Conservation (phyloP, 768 basidiomycete genomes). For the Tylopilus rubrobrunneus region DNA sequence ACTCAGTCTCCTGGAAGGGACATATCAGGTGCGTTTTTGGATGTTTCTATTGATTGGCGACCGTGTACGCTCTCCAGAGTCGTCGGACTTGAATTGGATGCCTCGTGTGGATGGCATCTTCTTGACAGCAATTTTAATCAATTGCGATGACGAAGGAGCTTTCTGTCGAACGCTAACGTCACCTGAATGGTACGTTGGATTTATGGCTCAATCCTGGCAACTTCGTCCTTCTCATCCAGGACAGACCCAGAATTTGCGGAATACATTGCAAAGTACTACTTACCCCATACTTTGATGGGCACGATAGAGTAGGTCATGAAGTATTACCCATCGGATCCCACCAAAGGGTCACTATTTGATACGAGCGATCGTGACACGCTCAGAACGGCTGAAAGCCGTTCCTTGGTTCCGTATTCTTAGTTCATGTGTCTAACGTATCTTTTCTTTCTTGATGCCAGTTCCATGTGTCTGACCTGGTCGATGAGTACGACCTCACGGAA, state of each 20-base stretch:
- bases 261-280: constrained; percentile 5
- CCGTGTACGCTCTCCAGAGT: no score
- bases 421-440: not conserved
- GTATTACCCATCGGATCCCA: constrained; percentile 37
- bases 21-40: no score
- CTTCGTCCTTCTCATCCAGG: not conserved
- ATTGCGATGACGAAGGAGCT: no score
- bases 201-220: no score
- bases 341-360: constrained; percentile 50
- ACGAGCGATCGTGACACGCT: constrained; percentile 44
- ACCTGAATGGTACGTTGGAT: no score
- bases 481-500: constrained; percentile 40
- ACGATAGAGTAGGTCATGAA: constrained; percentile 25
- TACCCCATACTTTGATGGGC: constrained; percentile 23
- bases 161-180: no score
- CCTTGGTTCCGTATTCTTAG: constrained; percentile 39
- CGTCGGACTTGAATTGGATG: no score
- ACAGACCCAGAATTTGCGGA: not conserved
- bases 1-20: no score
- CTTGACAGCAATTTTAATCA: no score
- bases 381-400: constrained; percentile 37
- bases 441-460: constrained; percentile 22
- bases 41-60: no score
- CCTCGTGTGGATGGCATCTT: no score
- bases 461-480: constrained; percentile 41